Evolutionary conservation across 2,329 filamentous ascomycete genomes (phyloP).

Genomic region (Colletotrichum tanaceti): DNA sequence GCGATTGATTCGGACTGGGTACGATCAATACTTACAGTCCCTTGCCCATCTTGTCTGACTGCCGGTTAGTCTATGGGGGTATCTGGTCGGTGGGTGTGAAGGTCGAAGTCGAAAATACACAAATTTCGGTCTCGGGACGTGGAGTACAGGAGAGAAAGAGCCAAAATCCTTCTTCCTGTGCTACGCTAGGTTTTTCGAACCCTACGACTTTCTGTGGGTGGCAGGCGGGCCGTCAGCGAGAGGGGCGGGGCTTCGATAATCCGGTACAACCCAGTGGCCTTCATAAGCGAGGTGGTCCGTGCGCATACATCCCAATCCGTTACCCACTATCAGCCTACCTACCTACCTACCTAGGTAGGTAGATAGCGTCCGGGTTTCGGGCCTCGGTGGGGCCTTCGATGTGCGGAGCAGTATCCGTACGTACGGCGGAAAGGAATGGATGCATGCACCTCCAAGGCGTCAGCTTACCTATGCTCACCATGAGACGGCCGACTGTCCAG

Average conservation of each 20-base stretch:
- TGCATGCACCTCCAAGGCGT: background rate
- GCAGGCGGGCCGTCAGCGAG: background rate
- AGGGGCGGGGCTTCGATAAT: slow-evolving; percentile 31
- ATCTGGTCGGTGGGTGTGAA: slow-evolving; percentile 41
- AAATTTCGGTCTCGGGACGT: slow-evolving; percentile 19
- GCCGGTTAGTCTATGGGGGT: slow-evolving; percentile 40
- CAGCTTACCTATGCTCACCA: background rate
- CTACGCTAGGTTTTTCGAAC: slow-evolving; percentile 33
- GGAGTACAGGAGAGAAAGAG: slow-evolving; percentile 16
- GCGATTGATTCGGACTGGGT: background rate
- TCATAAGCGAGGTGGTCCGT: slow-evolving; percentile 32
- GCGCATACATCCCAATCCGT: background rate
- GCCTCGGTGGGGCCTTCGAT: background rate
- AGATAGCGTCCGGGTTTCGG: background rate
- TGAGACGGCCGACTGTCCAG: background rate
- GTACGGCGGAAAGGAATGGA: background rate
- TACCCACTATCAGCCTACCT: no score
- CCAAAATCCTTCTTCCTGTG: slow-evolving; percentile 23
- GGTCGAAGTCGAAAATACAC: slow-evolving; percentile 23
- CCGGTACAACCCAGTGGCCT: background rate
- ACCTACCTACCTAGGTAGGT: no score
- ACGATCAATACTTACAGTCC: slow-evolving; percentile 64
- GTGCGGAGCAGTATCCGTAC: background rate
- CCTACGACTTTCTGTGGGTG: slow-evolving; percentile 18
- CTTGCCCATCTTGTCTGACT: slow-evolving; percentile 69